These are phyloP conservation scores for Wallemia mellicola DNA, from an alignment of 1,284 basidiomycete genomes.

Conservation along the genomic window DNA sequence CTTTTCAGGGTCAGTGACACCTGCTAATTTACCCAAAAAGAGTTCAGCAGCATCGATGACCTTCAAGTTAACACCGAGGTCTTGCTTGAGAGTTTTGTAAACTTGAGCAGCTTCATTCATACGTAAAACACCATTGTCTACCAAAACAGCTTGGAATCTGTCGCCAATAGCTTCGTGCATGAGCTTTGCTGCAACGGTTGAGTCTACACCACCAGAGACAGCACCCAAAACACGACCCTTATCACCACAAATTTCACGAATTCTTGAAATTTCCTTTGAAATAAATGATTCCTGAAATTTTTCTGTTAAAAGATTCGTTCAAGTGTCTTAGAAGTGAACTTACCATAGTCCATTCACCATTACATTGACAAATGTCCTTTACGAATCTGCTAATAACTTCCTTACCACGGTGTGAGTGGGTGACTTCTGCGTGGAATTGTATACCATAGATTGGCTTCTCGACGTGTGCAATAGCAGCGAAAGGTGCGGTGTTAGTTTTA, in stretches of 20 bases:
- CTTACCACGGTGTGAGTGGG: constrained; percentile 68
- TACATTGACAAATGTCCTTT: constrained; percentile 52
- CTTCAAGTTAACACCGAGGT: constrained; percentile 86
- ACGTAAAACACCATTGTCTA: constrained; percentile 91
- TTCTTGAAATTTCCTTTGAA: constrained; percentile 81
- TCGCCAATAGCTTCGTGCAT: constrained; percentile 99
- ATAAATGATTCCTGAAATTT: constrained; percentile 57
- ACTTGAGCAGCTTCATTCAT: constrained; percentile 76
- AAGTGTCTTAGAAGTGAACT: constrained; percentile 12
- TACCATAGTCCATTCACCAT: constrained; percentile 85
- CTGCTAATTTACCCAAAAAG: constrained; percentile 66
- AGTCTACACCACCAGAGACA: constrained; percentile 91
- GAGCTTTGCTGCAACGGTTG: constrained; percentile 87
- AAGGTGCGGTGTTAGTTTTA: constrained; percentile 61
- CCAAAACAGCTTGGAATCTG: constrained; percentile 98
- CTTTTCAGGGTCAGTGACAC: constrained; percentile 79
- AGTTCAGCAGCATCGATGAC: constrained; percentile 83
- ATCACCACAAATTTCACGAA: constrained; percentile 77
- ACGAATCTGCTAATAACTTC: constrained; percentile 76
- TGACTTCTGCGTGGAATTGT: constrained; percentile 97
- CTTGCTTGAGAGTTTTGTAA: constrained; percentile 71
- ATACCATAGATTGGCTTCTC: constrained; percentile 78
- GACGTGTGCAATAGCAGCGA: constrained; percentile 74
- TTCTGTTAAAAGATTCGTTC: constrained; percentile 1
- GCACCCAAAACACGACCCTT: constrained; percentile 92